phyloP scores from a whole-genome alignment of 1,284 basidiomycete species.

The Paramarasmius palmivorus region DNA sequence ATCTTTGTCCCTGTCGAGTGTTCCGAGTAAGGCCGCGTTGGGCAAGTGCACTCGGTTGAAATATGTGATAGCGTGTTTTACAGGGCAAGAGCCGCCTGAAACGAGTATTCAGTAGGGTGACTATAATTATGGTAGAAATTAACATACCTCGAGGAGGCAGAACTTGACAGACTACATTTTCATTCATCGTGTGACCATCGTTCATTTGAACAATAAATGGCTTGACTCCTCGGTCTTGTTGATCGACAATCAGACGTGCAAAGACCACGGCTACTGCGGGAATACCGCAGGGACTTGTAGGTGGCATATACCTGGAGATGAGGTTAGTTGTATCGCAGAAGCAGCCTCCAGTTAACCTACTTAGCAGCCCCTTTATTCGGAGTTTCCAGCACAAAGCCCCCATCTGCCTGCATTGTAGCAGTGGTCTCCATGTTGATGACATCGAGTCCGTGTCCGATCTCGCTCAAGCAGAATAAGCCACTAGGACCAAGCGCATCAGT shows the following conservation, averaged over 20 bases:
- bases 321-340: background rate
- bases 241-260: constrained; percentile 25
- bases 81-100: constrained; percentile 27
- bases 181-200: constrained; percentile 27
- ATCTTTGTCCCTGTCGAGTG: constrained; percentile 23
- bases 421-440: constrained; percentile 37
- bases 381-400: constrained; percentile 29
- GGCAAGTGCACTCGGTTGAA: constrained; percentile 36
- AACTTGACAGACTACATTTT: constrained; percentile 1
- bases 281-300: too few species aligned
- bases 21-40: constrained; percentile 30
- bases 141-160: background rate
- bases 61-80: constrained; percentile 37
- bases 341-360: constrained; percentile 14
- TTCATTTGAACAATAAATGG: constrained; percentile 27
- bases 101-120: constrained; percentile 23
- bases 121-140: background rate
- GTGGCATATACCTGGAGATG: constrained; percentile 41
- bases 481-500: too few species aligned
- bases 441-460: constrained; percentile 41
- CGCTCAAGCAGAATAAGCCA: constrained; percentile 39
- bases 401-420: constrained; percentile 32
- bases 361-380: constrained; percentile 17
- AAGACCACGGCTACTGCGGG: constrained; percentile 28
- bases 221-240: constrained; percentile 23